Base-by-base conservation (phyloP, 2,329 filamentous ascomycete species). In the Penicillium oxalicum region DNA sequence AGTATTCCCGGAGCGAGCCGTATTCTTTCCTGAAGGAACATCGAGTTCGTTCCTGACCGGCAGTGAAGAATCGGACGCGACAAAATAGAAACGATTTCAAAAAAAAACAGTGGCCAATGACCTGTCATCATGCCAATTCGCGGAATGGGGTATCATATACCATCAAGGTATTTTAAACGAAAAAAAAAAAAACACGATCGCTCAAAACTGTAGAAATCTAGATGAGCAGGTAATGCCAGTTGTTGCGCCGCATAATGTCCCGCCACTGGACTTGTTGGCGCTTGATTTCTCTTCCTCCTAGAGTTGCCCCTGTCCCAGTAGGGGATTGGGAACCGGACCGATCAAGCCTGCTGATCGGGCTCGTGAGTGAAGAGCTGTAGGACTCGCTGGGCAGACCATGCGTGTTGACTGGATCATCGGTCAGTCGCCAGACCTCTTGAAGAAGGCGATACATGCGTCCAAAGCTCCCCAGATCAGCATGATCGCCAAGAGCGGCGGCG, bases 201-300 rank as follows among this genome's bases (percentile, higher is more conserved):
- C 39, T 25, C 11, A 26, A 25, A 26, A 39, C 74, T n/a, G n/a
- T n/a, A n/a, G n/a, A n/a, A n/a, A n/a, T n/a, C n/a, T 74, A 95
- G 72, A 96, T 91, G 70, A 96, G 81, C 70, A 96, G 78, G 74
- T 89, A 93, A 68, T 95, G 88, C 91, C 89, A 95, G 60, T 83
- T 83, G 75, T 91, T 93, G 74, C 85, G 82, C 73, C 82, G 82
- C 90, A 96, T 95, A 66, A 91, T 82, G 73, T 95, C 88, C 74
- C 91, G 80, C 91, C 91, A 97, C 83, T 91, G 90, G 71, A 95
- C 81, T 74, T 86, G 85, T 65, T 82, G 83, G 59, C 49, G 56
- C 46, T 61, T 62, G 13, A 60, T 54, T 24, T 61, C 57, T 24
- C 56, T 57, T 47, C 51, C 44, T 5, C 49, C 39, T n/a, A 34